phyloP scores from a whole-genome alignment of 2,329 filamentous ascomycete species.

The Aphanocladium album region DNA sequence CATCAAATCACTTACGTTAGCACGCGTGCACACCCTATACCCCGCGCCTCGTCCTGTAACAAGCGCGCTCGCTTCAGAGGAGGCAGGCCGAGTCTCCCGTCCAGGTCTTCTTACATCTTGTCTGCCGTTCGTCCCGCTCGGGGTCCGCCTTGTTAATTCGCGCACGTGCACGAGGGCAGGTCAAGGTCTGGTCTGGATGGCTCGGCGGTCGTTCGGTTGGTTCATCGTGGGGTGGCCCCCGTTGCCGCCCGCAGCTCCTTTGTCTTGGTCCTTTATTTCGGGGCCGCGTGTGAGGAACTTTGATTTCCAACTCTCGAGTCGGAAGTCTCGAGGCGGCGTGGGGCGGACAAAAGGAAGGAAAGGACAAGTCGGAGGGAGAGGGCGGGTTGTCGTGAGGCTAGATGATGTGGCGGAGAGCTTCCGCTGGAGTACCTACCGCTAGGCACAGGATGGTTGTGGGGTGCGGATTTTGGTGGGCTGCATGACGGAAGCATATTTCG shows the following conservation, averaged over 20 bases:
- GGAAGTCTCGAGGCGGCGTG: too few relatives aligned
- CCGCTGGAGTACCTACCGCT: neutral
- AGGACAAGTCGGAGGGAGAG: neutral
- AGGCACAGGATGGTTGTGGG: constrained; percentile 2
- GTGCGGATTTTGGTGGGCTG: constrained; percentile 6
- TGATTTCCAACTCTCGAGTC: neutral
- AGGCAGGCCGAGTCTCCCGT: neutral
- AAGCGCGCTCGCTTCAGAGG: neutral
- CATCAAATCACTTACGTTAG: neutral
- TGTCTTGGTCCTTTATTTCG: neutral
- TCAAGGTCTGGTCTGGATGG: constrained; percentile 2
- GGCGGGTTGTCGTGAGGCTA: neutral
- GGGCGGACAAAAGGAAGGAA: neutral
- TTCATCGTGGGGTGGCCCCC: constrained; percentile 3
- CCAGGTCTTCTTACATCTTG: constrained; percentile 5
- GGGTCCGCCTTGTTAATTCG: neutral
- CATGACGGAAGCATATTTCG: constrained; percentile 8
- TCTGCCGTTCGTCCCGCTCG: neutral
- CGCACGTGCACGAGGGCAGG: neutral
- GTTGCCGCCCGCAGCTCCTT: constrained; percentile 1
- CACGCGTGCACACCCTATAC: neutral
- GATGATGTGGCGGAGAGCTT: constrained; percentile 1
- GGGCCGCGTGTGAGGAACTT: neutral
- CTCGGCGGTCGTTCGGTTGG: neutral
- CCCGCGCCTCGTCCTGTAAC: neutral